Evolutionary conservation across 495 filamentous ascomycete species (phyloP).

Genomic region (Penicillium lagena): DNA sequence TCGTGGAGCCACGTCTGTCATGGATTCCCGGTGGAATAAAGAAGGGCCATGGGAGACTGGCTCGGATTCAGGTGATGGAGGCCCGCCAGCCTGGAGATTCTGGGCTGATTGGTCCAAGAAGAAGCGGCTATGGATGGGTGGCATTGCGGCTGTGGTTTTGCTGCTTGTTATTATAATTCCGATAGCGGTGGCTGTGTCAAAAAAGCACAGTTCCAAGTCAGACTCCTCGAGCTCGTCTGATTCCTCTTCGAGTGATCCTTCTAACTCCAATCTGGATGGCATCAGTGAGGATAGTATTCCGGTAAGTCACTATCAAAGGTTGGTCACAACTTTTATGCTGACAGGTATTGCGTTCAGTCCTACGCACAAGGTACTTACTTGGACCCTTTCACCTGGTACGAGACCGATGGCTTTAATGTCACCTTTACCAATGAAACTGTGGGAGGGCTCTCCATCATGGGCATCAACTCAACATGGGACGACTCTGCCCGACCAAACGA

Average conservation of each 20-base stretch:
- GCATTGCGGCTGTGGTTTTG: slow-evolving; percentile 42
- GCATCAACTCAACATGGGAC: slow-evolving; percentile 79
- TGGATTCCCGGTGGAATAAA: slow-evolving; percentile 21
- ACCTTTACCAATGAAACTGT: slow-evolving; percentile 85
- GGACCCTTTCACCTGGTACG: slow-evolving; percentile 91
- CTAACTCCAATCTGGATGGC: slow-evolving; percentile 51
- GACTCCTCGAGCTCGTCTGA: slow-evolving; percentile 15
- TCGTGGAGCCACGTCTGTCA: slow-evolving; percentile 28
- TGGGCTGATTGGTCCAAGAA: slow-evolving; percentile 26
- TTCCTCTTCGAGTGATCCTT: slow-evolving; percentile 22
- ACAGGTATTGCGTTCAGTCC: slow-evolving; percentile 12
- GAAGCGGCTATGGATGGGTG: slow-evolving; percentile 29
- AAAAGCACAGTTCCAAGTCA: slow-evolving; percentile 46
- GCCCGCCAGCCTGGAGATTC: slow-evolving; percentile 26
- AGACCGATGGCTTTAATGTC: slow-evolving; percentile 87
- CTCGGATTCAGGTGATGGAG: slow-evolving; percentile 12
- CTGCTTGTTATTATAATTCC: slow-evolving; percentile 67
- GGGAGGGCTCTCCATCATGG: slow-evolving; percentile 84
- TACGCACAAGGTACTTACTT: slow-evolving; percentile 67
- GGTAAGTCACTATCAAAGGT: slow-evolving; percentile 9
- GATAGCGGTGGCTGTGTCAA: slow-evolving; percentile 64
- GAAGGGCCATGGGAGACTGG: slow-evolving; percentile 28
- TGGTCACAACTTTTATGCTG: not conserved
- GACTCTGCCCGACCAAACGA: slow-evolving; percentile 73
- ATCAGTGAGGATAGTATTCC: slow-evolving; percentile 61